Percentiles rank a stretch among this genome's conserved stretches.
Conservation (phyloP, 2,329 filamentous ascomycete genomes). For the Paecilomyces variotii region DNA sequence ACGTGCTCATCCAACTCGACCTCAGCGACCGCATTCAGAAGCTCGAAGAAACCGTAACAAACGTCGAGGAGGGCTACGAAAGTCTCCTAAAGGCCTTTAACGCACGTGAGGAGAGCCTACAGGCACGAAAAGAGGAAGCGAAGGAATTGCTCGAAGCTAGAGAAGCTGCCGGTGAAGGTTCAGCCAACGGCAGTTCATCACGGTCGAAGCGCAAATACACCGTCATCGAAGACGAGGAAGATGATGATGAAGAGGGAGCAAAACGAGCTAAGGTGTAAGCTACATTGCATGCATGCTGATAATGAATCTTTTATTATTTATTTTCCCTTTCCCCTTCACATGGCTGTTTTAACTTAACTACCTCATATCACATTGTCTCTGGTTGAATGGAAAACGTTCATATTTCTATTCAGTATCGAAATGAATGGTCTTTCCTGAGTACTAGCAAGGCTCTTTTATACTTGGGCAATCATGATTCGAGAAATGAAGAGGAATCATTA, state of each 20-base stretch:
- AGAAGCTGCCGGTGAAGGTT: slow-evolving; percentile 6
- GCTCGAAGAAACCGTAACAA: slow-evolving; percentile 50
- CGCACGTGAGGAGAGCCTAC: slow-evolving; percentile 18
- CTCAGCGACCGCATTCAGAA: slow-evolving; percentile 49
- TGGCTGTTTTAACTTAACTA: neutral
- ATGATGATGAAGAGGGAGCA: slow-evolving; percentile 14
- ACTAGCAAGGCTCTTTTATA: neutral
- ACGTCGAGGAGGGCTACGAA: slow-evolving; percentile 52
- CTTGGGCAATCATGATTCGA: no score
- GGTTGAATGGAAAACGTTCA: neutral
- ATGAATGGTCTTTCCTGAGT: neutral
- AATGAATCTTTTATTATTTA: neutral
- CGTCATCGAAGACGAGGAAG: slow-evolving; percentile 21
- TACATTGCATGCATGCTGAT: neutral
- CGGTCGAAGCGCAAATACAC: slow-evolving; percentile 25
- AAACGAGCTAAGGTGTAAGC: slow-evolving; percentile 27
- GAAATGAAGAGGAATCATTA: no score
- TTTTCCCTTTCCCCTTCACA: neutral
- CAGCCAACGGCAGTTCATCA: slow-evolving; percentile 9
- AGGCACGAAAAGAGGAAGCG: slow-evolving; percentile 10
- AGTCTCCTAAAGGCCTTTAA: slow-evolving; percentile 41
- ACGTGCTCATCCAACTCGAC: slow-evolving; percentile 53
- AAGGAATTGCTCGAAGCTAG: slow-evolving; percentile 15
- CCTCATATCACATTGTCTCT: neutral
- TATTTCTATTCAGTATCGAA: neutral